A percentile compares a stretch with the other conserved stretches of the same genome.
Conservation (phyloP, 306 rosid species). For the Leucaena leucocephala region DNA sequence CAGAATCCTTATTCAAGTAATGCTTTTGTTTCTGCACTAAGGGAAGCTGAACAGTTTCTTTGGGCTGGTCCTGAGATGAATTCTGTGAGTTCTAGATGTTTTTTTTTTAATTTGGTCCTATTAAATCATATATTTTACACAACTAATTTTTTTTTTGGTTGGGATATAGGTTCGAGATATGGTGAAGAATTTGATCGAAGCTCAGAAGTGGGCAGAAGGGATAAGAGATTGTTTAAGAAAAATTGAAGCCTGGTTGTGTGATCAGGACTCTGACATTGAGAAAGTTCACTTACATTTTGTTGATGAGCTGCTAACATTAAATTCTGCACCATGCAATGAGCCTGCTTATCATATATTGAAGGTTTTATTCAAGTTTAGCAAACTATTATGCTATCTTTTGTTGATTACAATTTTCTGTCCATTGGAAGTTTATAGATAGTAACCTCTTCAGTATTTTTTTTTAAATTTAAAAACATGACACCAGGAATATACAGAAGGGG, state of each 20-base stretch:
- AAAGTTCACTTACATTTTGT: constrained; percentile 63
- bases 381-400: constrained; percentile 25
- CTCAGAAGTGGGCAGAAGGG: constrained; percentile 83
- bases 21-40: constrained; percentile 59
- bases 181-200: constrained; percentile 61
- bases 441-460: background rate
- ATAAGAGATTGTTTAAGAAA: constrained; percentile 66
- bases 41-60: constrained; percentile 89
- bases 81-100: constrained; percentile 63
- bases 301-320: constrained; percentile 57
- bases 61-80: constrained; percentile 99
- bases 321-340: constrained; percentile 67
- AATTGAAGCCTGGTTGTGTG: constrained; percentile 58
- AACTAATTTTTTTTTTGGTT: constrained; percentile 30
- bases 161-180: constrained; percentile 75
- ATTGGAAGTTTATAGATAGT: background rate
- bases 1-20: constrained; percentile 59
- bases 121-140: constrained; percentile 5
- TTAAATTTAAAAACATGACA: constrained; percentile 11
- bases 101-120: constrained; percentile 30
- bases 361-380: constrained; percentile 54
- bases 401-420: constrained; percentile 33
- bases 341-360: constrained; percentile 76
- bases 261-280: constrained; percentile 44
- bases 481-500: constrained; percentile 76